Conservation (phyloP, 2,329 filamentous ascomycete species). For the Xylariaceae sp. region DNA sequence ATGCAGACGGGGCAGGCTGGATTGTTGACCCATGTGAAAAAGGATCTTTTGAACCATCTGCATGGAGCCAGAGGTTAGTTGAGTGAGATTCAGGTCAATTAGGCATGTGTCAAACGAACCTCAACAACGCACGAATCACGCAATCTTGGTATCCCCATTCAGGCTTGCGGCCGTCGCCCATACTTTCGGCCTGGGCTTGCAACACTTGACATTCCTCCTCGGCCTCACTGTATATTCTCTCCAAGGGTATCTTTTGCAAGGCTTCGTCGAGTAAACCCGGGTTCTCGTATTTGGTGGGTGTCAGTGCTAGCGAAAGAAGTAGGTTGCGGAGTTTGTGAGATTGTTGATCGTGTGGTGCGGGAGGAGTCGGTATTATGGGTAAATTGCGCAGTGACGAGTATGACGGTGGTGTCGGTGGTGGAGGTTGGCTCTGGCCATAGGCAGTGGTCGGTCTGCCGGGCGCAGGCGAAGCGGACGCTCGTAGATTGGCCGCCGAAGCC, state of each 20-base stretch:
- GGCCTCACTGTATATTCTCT: conserved; percentile 88
- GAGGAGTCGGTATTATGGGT: conserved; percentile 69
- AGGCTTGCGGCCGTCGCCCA: conserved; percentile 73
- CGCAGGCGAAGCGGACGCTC: conserved; percentile 36
- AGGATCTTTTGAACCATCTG: conserved; percentile 92
- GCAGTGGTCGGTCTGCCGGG: conserved; percentile 46
- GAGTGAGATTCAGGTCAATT: conserved; percentile 6
- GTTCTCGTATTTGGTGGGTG: conserved; percentile 93
- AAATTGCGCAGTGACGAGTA: conserved; percentile 61
- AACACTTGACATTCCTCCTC: conserved; percentile 90
- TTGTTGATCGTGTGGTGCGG: conserved; percentile 58
- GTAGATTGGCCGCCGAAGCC: conserved; percentile 47
- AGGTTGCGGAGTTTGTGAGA: conserved; percentile 77
- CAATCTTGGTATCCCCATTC: conserved; percentile 99
- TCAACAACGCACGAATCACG: conserved; percentile 80
- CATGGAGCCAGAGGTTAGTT: conserved; percentile 10
- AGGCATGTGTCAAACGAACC: conserved; percentile 47
- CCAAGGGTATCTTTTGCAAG: conserved; percentile 77
- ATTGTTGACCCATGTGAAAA: conserved; percentile 97
- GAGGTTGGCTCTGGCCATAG: conserved; percentile 14
- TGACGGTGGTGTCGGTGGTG: conserved; percentile 45
- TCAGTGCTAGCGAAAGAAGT: conserved; percentile 78
- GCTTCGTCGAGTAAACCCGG: conserved; percentile 92
- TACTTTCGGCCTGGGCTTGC: conserved; percentile 80
- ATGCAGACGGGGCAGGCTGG: conserved; percentile 78